A percentile compares a stretch with the other conserved stretches of the same genome.
phyloP scores from a whole-genome alignment of 805 yeast species.

The Lipomyces oligophaga region DNA sequence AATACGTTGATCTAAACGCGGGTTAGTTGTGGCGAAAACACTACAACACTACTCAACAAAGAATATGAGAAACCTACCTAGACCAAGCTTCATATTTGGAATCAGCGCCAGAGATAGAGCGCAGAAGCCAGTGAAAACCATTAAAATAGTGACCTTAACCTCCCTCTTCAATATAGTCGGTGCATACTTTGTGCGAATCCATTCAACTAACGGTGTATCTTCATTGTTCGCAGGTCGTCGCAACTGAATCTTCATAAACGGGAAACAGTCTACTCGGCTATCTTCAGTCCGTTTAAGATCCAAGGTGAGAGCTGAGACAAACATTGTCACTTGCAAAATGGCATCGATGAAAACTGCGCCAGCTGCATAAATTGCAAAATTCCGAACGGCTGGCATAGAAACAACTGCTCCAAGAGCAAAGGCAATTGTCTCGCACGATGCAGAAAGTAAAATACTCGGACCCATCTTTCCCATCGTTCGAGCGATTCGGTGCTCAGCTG shows the following conservation, averaged over 20 bases:
- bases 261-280: constrained; percentile 57
- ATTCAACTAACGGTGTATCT: constrained; percentile 35
- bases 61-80: constrained; percentile 34
- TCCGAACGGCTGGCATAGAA: constrained; percentile 92
- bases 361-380: constrained; percentile 88
- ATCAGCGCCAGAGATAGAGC: constrained; percentile 65
- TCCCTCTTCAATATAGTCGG: constrained; percentile 53
- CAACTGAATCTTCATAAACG: constrained; percentile 45
- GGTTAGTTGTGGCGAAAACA: background rate
- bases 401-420: constrained; percentile 76
- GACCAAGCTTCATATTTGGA: constrained; percentile 70
- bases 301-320: constrained; percentile 64
- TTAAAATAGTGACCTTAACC: constrained; percentile 47
- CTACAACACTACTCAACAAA: background rate
- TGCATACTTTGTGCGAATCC: constrained; percentile 53
- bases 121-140: constrained; percentile 57
- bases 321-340: constrained; percentile 72
- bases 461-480: constrained; percentile 70
- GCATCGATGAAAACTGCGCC: constrained; percentile 79
- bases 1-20: constrained; percentile 62
- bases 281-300: constrained; percentile 62
- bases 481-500: constrained; percentile 57
- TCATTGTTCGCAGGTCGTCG: constrained; percentile 16
- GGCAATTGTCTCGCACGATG: constrained; percentile 73
- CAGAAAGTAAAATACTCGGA: constrained; percentile 78